phyloP scores from a whole-genome alignment of 805 yeast species.

The Ogataea ganodermae region DNA sequence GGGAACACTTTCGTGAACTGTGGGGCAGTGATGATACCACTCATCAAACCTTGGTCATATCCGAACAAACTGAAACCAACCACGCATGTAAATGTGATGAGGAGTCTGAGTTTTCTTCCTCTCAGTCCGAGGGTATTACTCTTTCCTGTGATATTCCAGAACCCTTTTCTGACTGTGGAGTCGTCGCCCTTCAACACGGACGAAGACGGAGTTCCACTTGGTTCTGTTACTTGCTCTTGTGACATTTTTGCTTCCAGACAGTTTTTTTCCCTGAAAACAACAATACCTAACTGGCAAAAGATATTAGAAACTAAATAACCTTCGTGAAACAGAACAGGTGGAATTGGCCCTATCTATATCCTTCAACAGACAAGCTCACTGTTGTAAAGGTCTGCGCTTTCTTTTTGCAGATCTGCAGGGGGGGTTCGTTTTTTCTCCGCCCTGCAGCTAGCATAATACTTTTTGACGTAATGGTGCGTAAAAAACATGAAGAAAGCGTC shows the following conservation, averaged over 20 bases:
- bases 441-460: background rate
- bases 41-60: conserved; percentile 80
- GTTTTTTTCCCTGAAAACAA: too few species aligned
- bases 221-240: background rate
- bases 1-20: conserved; percentile 69
- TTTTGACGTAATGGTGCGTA: conserved; percentile 6
- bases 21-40: conserved; percentile 59
- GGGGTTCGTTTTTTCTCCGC: background rate
- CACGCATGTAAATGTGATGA: conserved; percentile 60
- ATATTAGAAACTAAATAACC: too few species aligned
- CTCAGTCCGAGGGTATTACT: conserved; percentile 53
- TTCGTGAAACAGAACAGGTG: background rate
- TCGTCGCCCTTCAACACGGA: background rate
- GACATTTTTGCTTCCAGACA: background rate
- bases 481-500: background rate
- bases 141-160: conserved; percentile 22
- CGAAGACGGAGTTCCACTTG: background rate
- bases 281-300: too few species aligned
- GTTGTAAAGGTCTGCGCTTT: background rate
- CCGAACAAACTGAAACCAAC: conserved; percentile 71
- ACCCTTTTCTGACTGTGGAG: conserved; percentile 4
- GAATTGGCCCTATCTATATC: conserved; percentile 4
- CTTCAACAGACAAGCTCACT: background rate
- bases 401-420: conserved; percentile 6
- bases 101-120: conserved; percentile 52